Percentiles rank a stretch among this genome's conserved stretches.
Conservation (phyloP, 768 basidiomycete genomes). For the Mycena vitilis region DNA sequence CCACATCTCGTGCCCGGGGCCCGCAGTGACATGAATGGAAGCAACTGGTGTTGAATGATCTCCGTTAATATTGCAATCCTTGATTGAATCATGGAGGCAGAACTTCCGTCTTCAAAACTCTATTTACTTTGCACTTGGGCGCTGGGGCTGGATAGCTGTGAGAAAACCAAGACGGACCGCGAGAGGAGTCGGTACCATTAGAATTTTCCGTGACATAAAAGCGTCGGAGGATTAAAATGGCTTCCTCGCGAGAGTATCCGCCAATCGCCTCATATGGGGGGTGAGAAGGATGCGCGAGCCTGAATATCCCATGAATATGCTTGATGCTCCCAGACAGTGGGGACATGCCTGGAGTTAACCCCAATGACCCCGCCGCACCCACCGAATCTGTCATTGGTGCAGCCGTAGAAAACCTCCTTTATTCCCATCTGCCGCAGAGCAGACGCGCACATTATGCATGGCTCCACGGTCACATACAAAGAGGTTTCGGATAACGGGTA, state of each 20-base stretch:
- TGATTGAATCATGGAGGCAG: slow-evolving; percentile 29
- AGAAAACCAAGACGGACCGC: slow-evolving; percentile 10
- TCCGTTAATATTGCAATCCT: neutral
- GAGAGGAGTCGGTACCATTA: slow-evolving; percentile 67
- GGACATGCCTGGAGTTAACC: slow-evolving; percentile 78
- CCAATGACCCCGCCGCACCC: slow-evolving; percentile 95
- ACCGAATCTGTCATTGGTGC: slow-evolving; percentile 95
- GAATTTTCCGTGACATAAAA: slow-evolving; percentile 95
- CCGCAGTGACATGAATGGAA: slow-evolving; percentile 1
- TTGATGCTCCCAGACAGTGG: slow-evolving; percentile 8
- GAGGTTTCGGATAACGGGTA: slow-evolving; percentile 79
- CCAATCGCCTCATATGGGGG: slow-evolving; percentile 79
- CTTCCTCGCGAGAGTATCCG: slow-evolving; percentile 83
- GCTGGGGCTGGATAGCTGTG: slow-evolving; percentile 73
- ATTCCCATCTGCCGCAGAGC: slow-evolving; percentile 95
- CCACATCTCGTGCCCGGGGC: neutral
- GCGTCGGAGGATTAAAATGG: slow-evolving; percentile 85
- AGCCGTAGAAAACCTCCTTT: slow-evolving; percentile 90
- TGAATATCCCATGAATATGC: slow-evolving; percentile 42
- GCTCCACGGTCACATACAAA: slow-evolving; percentile 98
- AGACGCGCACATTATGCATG: slow-evolving; percentile 99
- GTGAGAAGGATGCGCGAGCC: slow-evolving; percentile 79
- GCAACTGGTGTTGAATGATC: neutral
- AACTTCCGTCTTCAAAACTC: slow-evolving; percentile 89
- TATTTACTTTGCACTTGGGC: slow-evolving; percentile 88